Base-by-base conservation (phyloP, 176 grass and related monocot species). In the Oryza longistaminata region DNA sequence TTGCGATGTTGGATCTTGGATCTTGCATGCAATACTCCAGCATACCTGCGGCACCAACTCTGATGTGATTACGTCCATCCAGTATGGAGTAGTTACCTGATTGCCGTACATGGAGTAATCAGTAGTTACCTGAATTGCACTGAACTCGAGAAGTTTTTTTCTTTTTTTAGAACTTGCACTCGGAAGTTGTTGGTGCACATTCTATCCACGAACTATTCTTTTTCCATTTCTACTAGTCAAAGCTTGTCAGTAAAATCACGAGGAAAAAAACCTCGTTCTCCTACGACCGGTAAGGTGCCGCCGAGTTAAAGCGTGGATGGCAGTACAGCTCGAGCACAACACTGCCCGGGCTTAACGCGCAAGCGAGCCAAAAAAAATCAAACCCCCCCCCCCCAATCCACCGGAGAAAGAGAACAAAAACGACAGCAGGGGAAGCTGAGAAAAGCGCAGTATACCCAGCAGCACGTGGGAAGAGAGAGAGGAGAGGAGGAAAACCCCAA, bases 351-450 rank as follows among this genome's bases (percentile, higher is more conserved):
- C 88, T 82, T 90, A 58, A 90, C 83, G 66, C 70, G 49, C 85
- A 82, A 65, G 88, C 84, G 46, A 87, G n/a, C 82, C 61, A 89
- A 85, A 89, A n/a, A 85, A 83, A 85, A 83, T 64, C 31, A 77
- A 90, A 77, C n/a, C n/a, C n/a, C n/a, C n/a, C 64, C 50, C 50
- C n/a, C 76, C 76, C 80, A 90, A 84, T 80, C 68, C 27, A 65
- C 69, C 58, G 74, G 74, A 84, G 76, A 77, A 86, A 64, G 43
- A 49, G 12, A 34, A 67, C 71, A 74, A 83, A 68, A 42, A 22
- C 70, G 52, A 33, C 73, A 75, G 0, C 58, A 22, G 21, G 24
- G 55, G 75, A 24, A 87, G 85, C 81, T 87, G 80, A 65, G 71
- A 73, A 29, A 17, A 73, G 80, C 27, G 48, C 68, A 79, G 48